A percentile compares a stretch with the other conserved stretches of the same genome.
Conservation (phyloP, 345 rosid genomes). For the Reutealis trisperma region DNA sequence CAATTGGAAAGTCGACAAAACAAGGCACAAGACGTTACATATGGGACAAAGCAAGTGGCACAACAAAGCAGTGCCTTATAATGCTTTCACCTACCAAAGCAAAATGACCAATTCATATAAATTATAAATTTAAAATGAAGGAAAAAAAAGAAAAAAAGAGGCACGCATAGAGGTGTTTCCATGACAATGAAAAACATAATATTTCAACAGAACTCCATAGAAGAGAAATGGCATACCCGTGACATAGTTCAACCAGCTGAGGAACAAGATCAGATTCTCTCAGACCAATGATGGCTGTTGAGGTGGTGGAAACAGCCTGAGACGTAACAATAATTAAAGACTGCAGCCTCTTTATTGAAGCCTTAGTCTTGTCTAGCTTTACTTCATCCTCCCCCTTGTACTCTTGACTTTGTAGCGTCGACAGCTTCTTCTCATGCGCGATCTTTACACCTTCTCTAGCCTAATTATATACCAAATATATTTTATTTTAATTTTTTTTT, state of each 20-base stretch:
- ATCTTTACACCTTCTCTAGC: constrained; percentile 90
- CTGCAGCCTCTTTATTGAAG: constrained; percentile 69
- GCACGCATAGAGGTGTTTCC: not conserved
- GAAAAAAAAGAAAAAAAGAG: too few relatives aligned
- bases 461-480: constrained; percentile 37
- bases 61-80: constrained; percentile 18
- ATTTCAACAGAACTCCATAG: not conserved
- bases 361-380: constrained; percentile 87
- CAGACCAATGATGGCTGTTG: constrained; percentile 71
- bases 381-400: constrained; percentile 82
- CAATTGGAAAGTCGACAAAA: constrained; percentile 25
- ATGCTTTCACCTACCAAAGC: constrained; percentile 41
- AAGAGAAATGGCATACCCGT: constrained; percentile 53
- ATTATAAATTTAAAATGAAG: constrained; percentile 8
- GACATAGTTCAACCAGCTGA: constrained; percentile 85
- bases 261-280: constrained; percentile 94
- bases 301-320: constrained; percentile 86
- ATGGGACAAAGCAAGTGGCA: constrained; percentile 22
- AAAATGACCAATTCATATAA: constrained; percentile 5
- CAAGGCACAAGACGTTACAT: constrained; percentile 27
- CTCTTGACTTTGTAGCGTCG: constrained; percentile 87
- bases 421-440: constrained; percentile 82
- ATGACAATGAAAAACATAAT: not conserved
- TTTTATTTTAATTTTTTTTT: not conserved
- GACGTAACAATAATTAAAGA: constrained; percentile 78